Percentiles rank a stretch among this genome's conserved stretches.
Evolutionary conservation across 73 alveolate species (phyloP).

Genomic region (Paramecium sexaurelia): DNA sequence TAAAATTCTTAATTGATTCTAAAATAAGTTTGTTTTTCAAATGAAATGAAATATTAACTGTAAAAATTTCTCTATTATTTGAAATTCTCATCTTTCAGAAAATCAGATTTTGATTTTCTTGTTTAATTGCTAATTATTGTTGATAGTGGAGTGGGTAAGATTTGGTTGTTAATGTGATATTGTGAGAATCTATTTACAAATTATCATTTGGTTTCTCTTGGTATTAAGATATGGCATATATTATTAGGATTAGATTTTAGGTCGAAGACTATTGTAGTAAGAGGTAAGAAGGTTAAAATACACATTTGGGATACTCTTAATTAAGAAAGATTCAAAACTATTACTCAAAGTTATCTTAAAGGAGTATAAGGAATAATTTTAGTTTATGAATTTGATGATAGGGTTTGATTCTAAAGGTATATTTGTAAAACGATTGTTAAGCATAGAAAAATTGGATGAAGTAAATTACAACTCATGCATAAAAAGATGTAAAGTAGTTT

Average conservation of each 20-base stretch:
- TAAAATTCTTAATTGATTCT: not conserved
- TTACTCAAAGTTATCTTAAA: conserved; percentile 87
- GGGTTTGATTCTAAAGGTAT: conserved; percentile 69
- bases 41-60: not conserved
- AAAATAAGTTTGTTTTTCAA: not conserved
- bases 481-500: conserved; percentile 51
- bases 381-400: conserved; percentile 80
- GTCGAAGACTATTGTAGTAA: conserved; percentile 78
- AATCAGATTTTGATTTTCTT: conserved; percentile 25
- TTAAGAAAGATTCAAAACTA: conserved; percentile 89
- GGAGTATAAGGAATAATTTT: conserved; percentile 94
- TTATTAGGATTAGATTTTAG: conserved; percentile 85
- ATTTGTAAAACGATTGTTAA: not conserved
- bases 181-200: conserved; percentile 84
- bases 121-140: conserved; percentile 84
- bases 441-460: conserved; percentile 70
- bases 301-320: conserved; percentile 96
- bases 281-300: conserved; percentile 80
- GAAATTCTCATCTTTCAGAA: conserved; percentile 10
- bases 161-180: conserved; percentile 82
- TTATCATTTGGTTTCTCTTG: conserved; percentile 84
- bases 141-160: conserved; percentile 90
- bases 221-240: conserved; percentile 64
- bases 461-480: conserved; percentile 47
- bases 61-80: conserved; percentile 39